phyloP scores from a whole-genome alignment of 345 rosid genomes.

The Eutrema japonicum region DNA sequence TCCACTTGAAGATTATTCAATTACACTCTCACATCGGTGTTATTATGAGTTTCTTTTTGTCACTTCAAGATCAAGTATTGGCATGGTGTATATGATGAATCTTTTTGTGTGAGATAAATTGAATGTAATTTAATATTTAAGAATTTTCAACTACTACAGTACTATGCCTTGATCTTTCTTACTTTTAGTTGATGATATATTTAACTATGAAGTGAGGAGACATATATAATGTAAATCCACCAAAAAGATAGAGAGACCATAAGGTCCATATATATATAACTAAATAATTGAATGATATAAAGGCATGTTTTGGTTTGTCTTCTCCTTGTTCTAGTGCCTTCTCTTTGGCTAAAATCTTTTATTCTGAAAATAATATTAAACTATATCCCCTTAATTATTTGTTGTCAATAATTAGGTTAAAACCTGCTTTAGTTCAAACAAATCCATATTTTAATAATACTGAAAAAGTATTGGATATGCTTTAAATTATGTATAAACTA shows the following conservation, averaged over 20 bases:
- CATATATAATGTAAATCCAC: conserved; percentile 37
- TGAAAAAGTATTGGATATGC: conserved; percentile 32
- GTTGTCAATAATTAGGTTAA: conserved; percentile 43
- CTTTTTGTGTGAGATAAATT: conserved; percentile 29
- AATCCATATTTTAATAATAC: conserved; percentile 21
- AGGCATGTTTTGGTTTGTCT: conserved; percentile 51
- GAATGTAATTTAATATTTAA: conserved; percentile 26
- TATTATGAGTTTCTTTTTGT: conserved; percentile 46
- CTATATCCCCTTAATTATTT: conserved; percentile 29
- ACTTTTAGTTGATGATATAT: conserved; percentile 36
- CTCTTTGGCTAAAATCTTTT: conserved; percentile 40
- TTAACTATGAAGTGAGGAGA: conserved; percentile 34
- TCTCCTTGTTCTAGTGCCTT: conserved; percentile 50
- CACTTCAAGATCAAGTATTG: conserved; percentile 47
- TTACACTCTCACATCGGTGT: conserved; percentile 37
- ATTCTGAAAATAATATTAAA: conserved; percentile 23
- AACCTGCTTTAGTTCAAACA: conserved; percentile 35
- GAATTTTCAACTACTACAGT: conserved; percentile 23
- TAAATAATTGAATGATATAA: conserved; percentile 38
- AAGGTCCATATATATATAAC: conserved; percentile 27
- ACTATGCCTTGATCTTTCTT: conserved; percentile 17
- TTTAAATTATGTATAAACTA: conserved; percentile 22
- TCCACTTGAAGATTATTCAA: conserved; percentile 46
- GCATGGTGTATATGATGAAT: conserved; percentile 41
- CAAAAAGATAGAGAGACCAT: conserved; percentile 32